Conservation (phyloP, 2,329 filamentous ascomycete genomes). For the Rachicladosporium sp. region DNA sequence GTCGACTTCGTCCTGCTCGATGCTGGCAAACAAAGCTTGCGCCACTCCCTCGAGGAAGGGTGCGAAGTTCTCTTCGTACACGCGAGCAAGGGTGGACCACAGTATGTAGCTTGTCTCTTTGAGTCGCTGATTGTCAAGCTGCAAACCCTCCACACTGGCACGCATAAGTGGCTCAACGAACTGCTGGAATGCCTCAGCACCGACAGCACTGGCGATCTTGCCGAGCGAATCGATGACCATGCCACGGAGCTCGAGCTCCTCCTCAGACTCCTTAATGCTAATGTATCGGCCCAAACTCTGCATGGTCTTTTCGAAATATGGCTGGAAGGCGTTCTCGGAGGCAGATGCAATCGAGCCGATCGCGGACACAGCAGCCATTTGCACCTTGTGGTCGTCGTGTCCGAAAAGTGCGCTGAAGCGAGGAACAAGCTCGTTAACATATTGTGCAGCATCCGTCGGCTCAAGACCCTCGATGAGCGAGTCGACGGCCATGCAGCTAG, state of each 20-base stretch:
- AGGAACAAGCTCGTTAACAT: constrained; percentile 70
- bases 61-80: constrained; percentile 74
- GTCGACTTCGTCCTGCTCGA: constrained; percentile 80
- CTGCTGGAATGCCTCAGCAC: constrained; percentile 72
- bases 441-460: constrained; percentile 65
- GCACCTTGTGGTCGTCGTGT: constrained; percentile 78
- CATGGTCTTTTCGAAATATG: constrained; percentile 91
- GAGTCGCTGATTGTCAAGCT: constrained; percentile 77
- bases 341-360: constrained; percentile 83
- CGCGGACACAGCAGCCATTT: constrained; percentile 77
- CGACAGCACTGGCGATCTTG: constrained; percentile 81
- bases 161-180: constrained; percentile 86
- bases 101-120: constrained; percentile 96
- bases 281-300: constrained; percentile 74
- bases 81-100: constrained; percentile 88
- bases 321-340: constrained; percentile 68
- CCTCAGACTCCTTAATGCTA: constrained; percentile 74
- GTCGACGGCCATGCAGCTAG: constrained; percentile 81
- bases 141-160: constrained; percentile 79
- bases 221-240: constrained; percentile 88
- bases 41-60: constrained; percentile 69
- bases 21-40: constrained; percentile 67
- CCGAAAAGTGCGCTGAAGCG: constrained; percentile 73
- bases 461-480: constrained; percentile 80
- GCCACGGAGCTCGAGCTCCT: constrained; percentile 79